A percentile compares a stretch with the other conserved stretches of the same genome.
These are phyloP conservation scores for Aspergillus indologenus DNA, from an alignment of 495 filamentous ascomycete species.

Conservation along the genomic window DNA sequence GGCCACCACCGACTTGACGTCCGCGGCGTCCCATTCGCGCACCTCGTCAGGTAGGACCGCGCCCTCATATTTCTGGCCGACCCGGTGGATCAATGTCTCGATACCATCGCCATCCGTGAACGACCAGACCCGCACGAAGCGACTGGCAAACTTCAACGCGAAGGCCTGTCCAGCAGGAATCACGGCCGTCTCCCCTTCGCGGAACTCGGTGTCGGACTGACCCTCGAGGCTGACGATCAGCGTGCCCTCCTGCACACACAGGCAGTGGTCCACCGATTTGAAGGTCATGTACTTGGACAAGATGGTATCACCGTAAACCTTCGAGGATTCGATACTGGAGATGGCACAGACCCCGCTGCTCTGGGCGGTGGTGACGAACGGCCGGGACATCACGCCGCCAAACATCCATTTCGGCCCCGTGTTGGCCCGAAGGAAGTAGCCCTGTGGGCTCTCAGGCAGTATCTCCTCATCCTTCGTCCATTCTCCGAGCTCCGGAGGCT, in stretches of 20 bases:
- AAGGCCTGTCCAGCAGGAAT: constrained; percentile 42
- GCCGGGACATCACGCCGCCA: constrained; percentile 43
- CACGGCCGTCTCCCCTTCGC: constrained; percentile 42
- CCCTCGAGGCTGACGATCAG: constrained; percentile 35
- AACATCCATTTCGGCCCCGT: constrained; percentile 42
- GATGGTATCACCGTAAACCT: constrained; percentile 28
- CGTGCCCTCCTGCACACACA: constrained; percentile 38
- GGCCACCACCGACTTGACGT: constrained; percentile 17
- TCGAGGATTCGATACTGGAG: constrained; percentile 43
- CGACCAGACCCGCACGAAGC: constrained; percentile 41
- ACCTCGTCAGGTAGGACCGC: constrained; percentile 30
- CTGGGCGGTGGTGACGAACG: constrained; percentile 44
- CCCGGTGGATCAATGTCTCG: constrained; percentile 31
- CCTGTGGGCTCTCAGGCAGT: constrained; percentile 34
- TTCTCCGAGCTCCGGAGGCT: constrained; percentile 35
- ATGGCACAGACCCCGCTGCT: constrained; percentile 44
- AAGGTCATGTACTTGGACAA: constrained; percentile 37
- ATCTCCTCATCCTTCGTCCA: constrained; percentile 41
- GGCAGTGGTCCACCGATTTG: constrained; percentile 37
- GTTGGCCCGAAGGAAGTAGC: constrained; percentile 43
- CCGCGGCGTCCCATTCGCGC: constrained; percentile 22
- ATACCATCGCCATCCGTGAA: constrained; percentile 45
- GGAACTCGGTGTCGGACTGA: constrained; percentile 24
- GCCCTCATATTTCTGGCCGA: constrained; percentile 24
- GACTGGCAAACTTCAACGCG: constrained; percentile 34